A percentile compares a stretch with the other conserved stretches of the same genome.
phyloP scores from a whole-genome alignment of 352 stramenopile species.

The Thalassiosira hispida region DNA sequence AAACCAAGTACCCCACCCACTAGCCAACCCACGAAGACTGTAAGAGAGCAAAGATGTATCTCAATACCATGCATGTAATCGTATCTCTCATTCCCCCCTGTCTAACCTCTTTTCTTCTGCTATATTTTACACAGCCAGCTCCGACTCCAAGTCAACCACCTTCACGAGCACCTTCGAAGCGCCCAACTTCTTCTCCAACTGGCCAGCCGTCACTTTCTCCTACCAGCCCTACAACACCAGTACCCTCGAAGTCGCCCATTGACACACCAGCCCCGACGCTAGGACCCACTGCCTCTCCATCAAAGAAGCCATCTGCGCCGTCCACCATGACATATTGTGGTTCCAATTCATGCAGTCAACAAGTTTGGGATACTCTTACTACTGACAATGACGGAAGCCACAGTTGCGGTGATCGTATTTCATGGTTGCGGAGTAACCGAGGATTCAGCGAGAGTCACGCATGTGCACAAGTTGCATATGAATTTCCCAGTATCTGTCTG shows the following conservation, averaged over 20 bases:
- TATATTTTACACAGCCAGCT: neutral
- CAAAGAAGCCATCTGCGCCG: too few relatives aligned
- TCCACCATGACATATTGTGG: too few relatives aligned
- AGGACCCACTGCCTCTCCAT: too few relatives aligned
- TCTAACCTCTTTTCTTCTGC: too few relatives aligned
- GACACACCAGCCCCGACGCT: too few relatives aligned
- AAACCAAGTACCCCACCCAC: too few relatives aligned
- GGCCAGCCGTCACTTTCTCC: neutral
- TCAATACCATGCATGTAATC: too few relatives aligned
- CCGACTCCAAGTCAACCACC: neutral
- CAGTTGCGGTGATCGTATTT: constrained; percentile 29
- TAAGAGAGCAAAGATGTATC: too few relatives aligned
- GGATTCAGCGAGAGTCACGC: constrained; percentile 4
- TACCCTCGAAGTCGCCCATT: too few relatives aligned
- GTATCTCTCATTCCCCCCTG: too few relatives aligned
- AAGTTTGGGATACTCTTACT: constrained; percentile 29
- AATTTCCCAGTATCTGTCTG: constrained; percentile 14
- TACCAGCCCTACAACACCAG: too few relatives aligned
- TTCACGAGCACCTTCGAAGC: neutral
- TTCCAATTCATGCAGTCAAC: constrained; percentile 32
- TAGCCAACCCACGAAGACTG: too few relatives aligned
- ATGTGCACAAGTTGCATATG: constrained; percentile 19
- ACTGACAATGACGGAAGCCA: constrained; percentile 23
- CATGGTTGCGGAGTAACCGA: constrained; percentile 16
- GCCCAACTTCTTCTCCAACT: constrained; percentile 22